Base-by-base conservation (phyloP, 164 flowering plant genomes). In the Buxus sempervirens region DNA sequence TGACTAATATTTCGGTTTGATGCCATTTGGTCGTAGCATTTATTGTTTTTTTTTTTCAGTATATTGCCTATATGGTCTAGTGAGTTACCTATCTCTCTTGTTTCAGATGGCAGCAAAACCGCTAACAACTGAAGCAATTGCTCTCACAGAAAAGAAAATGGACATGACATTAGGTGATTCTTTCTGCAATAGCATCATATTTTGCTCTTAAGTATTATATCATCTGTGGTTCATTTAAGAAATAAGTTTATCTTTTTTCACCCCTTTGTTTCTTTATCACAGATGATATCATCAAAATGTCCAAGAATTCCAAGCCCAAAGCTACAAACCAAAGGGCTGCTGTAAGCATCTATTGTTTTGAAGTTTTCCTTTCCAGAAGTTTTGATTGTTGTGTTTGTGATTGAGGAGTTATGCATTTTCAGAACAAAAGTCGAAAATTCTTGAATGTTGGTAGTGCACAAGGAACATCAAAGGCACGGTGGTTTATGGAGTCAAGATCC, bases 201-300 rank as follows among this genome's bases (percentile, higher is more conserved):
- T 15, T 45, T 45, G 18, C 18, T 10, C 51, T 10, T 45, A 10
- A 4, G 5, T 45, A 45, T 45, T 45, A 10, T 45, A 45, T 45
- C 18, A 45, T 20, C 20, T 23, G 28, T 5, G 27, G 13, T 16
- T 62, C 9, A 24, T 42, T 12, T 24, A 7, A 0, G 36, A 8
- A 2, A 25, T 21, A 5, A 13, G 38, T 51, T 22, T 36, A 19
- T 16, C 14, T 36, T 42, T 16, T 32, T 7, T 32, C 38, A 32
- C 7, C 38, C 38, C 38, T 32, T 32, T 32, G 3, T 49, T 45
- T 54, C 19, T 4, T 32, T 38, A 4, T 63, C 62, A 21, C 73
- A 94, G 98, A 95, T 80, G 97, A 90, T 72, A 95, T 95, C 27
- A 92, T 94, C 70, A 90, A 89, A 74, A 80, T 94, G 98, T 83